A percentile compares a stretch with the other conserved stretches of the same genome.
phyloP scores from a whole-genome alignment of 75 land plant species.

The Sequoiadendron giganteum region DNA sequence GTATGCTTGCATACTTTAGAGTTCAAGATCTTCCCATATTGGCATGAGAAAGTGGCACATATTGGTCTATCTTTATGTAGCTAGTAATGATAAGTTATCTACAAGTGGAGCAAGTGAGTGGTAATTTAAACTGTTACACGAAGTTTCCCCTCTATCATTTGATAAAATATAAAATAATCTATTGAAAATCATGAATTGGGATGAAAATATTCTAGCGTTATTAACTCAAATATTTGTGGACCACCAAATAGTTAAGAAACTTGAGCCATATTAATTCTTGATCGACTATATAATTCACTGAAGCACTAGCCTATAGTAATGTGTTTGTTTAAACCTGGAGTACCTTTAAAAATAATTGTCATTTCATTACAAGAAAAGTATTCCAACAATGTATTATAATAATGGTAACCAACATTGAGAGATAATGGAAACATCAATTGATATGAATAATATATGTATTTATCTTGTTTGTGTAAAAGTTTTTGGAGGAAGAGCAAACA shows the following conservation, averaged over 20 bases:
- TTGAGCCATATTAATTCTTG: slow-evolving; percentile 10
- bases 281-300: slow-evolving; percentile 51
- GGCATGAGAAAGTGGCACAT: no score
- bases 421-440: neutral
- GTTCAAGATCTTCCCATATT: no score
- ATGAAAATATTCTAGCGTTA: slow-evolving; percentile 45
- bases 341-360: slow-evolving; percentile 65
- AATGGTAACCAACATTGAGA: neutral
- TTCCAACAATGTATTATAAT: slow-evolving; percentile 4
- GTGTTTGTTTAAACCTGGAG: slow-evolving; percentile 58
- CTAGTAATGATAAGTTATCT: no score
- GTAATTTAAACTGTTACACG: slow-evolving; percentile 79
- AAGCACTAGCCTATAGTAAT: slow-evolving; percentile 36
- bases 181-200: no score
- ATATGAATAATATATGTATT: neutral
- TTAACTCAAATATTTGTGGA: slow-evolving; percentile 20
- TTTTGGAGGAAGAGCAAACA: slow-evolving; percentile 19
- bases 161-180: slow-evolving; percentile 84
- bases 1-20: no score
- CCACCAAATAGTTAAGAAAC: slow-evolving; percentile 32
- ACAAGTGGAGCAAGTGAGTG: slow-evolving; percentile 63
- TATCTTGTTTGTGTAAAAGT: neutral
- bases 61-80: no score
- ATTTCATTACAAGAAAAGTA: neutral
- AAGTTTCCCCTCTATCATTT: slow-evolving; percentile 64